phyloP scores from a whole-genome alignment of 192 early-diverging fungal species.

The Entophlyctis helioformis region DNA sequence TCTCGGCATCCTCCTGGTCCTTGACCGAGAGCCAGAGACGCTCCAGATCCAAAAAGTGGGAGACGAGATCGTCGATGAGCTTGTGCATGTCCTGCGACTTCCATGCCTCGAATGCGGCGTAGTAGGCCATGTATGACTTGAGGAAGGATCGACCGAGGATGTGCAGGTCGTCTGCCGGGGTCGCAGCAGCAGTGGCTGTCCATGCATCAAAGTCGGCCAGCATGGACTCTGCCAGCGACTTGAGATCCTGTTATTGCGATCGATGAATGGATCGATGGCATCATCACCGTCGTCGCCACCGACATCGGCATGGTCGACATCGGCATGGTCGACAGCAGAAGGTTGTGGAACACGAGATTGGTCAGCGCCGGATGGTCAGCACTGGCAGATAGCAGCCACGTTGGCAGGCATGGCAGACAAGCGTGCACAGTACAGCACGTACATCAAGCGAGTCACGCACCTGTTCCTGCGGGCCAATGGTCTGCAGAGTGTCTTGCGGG shows the following conservation, averaged over 20 bases:
- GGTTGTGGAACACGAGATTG: no score
- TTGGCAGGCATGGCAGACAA: no score
- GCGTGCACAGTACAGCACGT: no score
- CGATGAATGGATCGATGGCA: no score
- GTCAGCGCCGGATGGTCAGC: no score
- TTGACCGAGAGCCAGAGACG: slow-evolving; percentile 49
- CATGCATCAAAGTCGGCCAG: slow-evolving; percentile 27
- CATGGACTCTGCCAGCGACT: slow-evolving; percentile 10
- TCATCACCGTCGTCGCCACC: no score
- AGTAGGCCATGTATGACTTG: slow-evolving; percentile 43
- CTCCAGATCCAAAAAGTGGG: slow-evolving; percentile 57
- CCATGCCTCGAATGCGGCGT: slow-evolving; percentile 57
- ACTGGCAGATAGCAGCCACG: no score
- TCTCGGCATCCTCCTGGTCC: slow-evolving; percentile 33
- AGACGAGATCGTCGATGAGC: slow-evolving; percentile 48
- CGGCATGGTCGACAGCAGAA: no score
- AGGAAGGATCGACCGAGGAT: no score
- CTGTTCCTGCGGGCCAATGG: slow-evolving; percentile 37
- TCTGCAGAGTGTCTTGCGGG: slow-evolving; percentile 46
- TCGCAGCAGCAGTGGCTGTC: slow-evolving; percentile 4
- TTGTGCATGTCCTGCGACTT: slow-evolving; percentile 51
- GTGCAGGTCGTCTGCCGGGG: no score
- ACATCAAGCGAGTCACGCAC: no score
- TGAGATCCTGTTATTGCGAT: slow-evolving; percentile 15
- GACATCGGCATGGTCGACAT: no score